These are phyloP conservation scores for Blastocystis sp. DNA, from an alignment of 352 stramenopile species.

Conservation along the genomic window DNA sequence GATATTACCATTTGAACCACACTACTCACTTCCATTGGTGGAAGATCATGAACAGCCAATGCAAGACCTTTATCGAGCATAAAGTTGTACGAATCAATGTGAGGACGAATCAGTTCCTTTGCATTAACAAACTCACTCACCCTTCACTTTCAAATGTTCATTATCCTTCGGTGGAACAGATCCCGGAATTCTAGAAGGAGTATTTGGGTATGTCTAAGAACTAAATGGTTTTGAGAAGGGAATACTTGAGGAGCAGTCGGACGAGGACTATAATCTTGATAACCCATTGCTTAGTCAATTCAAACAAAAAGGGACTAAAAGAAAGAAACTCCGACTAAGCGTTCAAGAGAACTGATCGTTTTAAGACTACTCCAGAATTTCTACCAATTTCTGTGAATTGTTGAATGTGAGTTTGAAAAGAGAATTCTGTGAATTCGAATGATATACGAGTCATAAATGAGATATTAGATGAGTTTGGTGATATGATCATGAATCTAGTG, in stretches of 20 bases:
- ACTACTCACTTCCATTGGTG: constrained; percentile 79
- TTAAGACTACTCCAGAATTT: no score
- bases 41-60: constrained; percentile 82
- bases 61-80: constrained; percentile 87
- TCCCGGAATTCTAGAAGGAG: constrained; percentile 51
- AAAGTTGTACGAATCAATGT: constrained; percentile 96
- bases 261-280: constrained; percentile 19
- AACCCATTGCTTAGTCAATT: not conserved
- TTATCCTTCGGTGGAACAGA: constrained; percentile 45
- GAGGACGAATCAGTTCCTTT: constrained; percentile 80
- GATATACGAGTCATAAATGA: not conserved
- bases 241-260: constrained; percentile 39
- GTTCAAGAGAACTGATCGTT: not conserved
- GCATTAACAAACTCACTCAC: not conserved
- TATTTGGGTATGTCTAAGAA: constrained; percentile 58
- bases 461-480: not conserved
- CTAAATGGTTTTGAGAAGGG: not conserved
- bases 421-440: not conserved
- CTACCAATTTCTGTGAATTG: no score
- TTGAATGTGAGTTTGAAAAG: no score
- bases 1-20: constrained; percentile 46
- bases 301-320: not conserved
- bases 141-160: constrained; percentile 36
- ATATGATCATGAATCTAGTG: not conserved
- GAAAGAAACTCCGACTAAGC: constrained; percentile 4